Evolutionary conservation across 495 filamentous ascomycete species (phyloP), one percentile per base, ranked within the genome.

Genomic region (Pseudotulostoma volvatum): DNA sequence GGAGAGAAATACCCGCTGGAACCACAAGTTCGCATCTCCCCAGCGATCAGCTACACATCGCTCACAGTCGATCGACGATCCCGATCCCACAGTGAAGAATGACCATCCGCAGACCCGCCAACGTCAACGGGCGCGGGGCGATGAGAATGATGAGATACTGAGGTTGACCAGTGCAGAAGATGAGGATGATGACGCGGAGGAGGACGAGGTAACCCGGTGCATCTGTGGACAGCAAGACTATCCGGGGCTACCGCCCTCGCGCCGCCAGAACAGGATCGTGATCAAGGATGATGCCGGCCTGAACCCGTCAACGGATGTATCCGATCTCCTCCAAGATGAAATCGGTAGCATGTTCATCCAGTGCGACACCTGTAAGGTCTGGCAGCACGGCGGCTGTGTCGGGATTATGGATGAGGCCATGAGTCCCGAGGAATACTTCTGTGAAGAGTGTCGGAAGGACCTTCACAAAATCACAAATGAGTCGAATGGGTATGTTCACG

Each of bases 341-440:
- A 66, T 82, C 35, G 88, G 90, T 28, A 86, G 88, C 11, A 79
- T 96, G 57, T 99, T 93, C 56, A 87, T 99, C 43, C 90, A 96
- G 64, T 99, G 90, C 72, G 90, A 99, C 57, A 66, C 74, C 35
- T 99, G 90, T 62, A 92, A 94, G 55, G 90, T 95, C 39, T 99
- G 90, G 90, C 90, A 99, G 52, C 90, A 99, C 50, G 92, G 90
- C 52, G 86, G 84, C 40, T 99, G 90, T 60, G 92, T 99, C 36
- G 90, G 90, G 28, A 94, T 99, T 46, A 86, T 85, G 69, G 84
- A 93, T 44, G 84, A 88, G 55, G 77, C 81, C 38, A 76, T 77
- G 54, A 88, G 79, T 52, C 92, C 87, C 21, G 88, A 96, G 33
- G 84, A 95, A 61, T 99, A 99, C 66, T 96, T 84, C 54, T 99